phyloP scores from a whole-genome alignment of 768 basidiomycete genomes.

The Leccinum longicurvipes region DNA sequence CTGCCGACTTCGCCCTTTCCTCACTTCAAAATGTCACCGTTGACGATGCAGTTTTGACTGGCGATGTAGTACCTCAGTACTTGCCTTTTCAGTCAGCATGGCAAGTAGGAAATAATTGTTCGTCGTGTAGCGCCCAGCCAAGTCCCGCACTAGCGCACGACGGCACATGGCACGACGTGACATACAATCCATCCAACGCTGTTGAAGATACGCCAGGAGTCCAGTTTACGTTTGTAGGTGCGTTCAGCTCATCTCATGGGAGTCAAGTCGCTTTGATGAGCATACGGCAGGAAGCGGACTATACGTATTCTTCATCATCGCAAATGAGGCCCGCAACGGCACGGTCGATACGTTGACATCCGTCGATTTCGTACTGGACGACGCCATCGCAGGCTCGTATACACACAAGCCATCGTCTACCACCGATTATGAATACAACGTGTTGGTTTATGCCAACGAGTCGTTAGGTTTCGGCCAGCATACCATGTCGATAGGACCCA shows the following conservation, averaged over 20 bases:
- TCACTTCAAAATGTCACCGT: conserved; percentile 12
- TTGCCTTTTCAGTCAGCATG: conserved; percentile 2
- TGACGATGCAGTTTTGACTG: conserved; percentile 13
- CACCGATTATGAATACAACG: conserved; percentile 13
- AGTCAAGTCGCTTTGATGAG: neutral
- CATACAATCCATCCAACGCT: neutral
- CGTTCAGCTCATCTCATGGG: neutral
- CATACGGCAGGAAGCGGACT: conserved; percentile 7
- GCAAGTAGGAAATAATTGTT: conserved; percentile 9
- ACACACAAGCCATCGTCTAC: neutral
- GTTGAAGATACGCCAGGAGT: neutral
- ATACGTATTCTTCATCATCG: conserved; percentile 19
- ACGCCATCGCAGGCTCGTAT: neutral
- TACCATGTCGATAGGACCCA: conserved; percentile 6
- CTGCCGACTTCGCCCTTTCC: neutral
- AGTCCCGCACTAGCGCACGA: conserved; percentile 4
- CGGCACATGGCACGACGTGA: conserved; percentile 19
- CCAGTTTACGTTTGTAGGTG: conserved; percentile 11
- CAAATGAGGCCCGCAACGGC: neutral
- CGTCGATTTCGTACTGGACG: conserved; percentile 9
- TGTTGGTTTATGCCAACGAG: conserved; percentile 13
- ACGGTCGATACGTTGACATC: neutral
- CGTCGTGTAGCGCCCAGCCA: neutral
- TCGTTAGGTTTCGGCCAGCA: conserved; percentile 8
- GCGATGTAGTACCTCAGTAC: conserved; percentile 6